Base-by-base conservation (phyloP, 2,329 filamentous ascomycete genomes). In the Teratosphaeria nubilosa region DNA sequence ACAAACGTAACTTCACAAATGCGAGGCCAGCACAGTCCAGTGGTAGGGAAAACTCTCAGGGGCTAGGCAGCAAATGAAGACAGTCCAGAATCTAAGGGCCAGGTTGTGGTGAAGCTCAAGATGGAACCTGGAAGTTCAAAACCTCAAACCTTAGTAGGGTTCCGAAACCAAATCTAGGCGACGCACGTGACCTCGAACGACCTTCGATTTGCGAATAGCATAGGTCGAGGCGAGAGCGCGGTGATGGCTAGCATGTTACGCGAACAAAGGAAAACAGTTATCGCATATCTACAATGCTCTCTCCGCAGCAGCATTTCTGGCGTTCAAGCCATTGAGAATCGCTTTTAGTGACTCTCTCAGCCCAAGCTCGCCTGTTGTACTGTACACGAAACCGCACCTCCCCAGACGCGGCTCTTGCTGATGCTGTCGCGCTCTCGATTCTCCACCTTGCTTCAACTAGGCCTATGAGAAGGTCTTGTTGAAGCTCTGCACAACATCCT, bases 391-490 rank as follows among this genome's bases (percentile, higher is more conserved):
- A 59, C 41, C 48, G n/a, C 48, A 48, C 41, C 41, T 48, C 41
- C 41, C 41, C 41, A 48, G 9, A 48, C 41, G 41, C 41, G 41
- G 41, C 41, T 48, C 20, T 48, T 48, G 41, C 41, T 48, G 41
- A 20, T 20, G 41, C 20, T 48, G 41, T 22, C 41, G 41, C 20
- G 41, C 37, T 30, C 41, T 27, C 34, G 20, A 20, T 3, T 37
- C 51, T 48, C 16, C 53, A 51, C 45, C 32, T 27, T n/a, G 14
- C 10, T 50, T 20, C 37, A 6, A 37, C 2, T 27, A 16, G 32
- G 13, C 68, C 61, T 78, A 78, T 68, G 72, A 71, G 85, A 96
- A 97, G 85, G 86, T 90, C 89, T 96, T 95, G 82, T 90, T 95
- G 86, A 96, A 97, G 77, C 73, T 82, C 69, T 70, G 64, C 71